Evolutionary conservation across 441 rosid genomes (phyloP), one percentile per base, ranked within the genome.

Genomic region (Eruca vesicaria): DNA sequence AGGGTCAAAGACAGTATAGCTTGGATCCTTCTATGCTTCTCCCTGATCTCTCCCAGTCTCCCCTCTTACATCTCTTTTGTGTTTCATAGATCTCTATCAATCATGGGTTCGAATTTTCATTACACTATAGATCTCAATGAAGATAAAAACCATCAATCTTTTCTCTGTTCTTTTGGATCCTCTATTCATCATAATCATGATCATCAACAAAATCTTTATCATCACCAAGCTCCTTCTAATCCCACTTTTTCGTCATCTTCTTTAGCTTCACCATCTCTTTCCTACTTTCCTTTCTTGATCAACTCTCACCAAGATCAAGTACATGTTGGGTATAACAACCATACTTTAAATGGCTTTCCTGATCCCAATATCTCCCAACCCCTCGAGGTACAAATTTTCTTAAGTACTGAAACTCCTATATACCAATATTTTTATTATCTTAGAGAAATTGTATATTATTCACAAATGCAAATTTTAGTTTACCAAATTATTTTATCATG

Each of bases 121-220:
- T 85, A 81, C 63, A 77, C 79, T 14, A 77, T 85, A 66, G 91
- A 85, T 79, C 90, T 85, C 31, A 85, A 87, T 74, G 80, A 82
- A 78, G 85, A 89, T 57, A 84, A 86, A 32, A 55, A 73, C 69
- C 32, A 77, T 38, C 80, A 82, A 10, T 32, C 83, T 20, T 76
- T 41, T 57, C 23, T 70, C 63, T 45, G 56, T 41, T n/a, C 60
- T 64, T 71, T 70, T 70, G 67, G 62, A 57, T 76, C 80, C 4
- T 70, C 75, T 32, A 38, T 66, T 53, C 74, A 59, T 60, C 72
- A 66, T 65, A 43, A 71, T 12, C 75, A 62, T 20, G 63, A 75
- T 33, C 69, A 67, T 43, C 23, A 61, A 33, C 62, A 74, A 12
- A 3, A 26, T 26, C 29, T 2, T 26, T 3, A 26, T 23, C 59